Evolutionary conservation across 768 basidiomycete genomes (phyloP), one percentile per base, ranked within the genome.

Genomic region (Pisolithus tinctorius): DNA sequence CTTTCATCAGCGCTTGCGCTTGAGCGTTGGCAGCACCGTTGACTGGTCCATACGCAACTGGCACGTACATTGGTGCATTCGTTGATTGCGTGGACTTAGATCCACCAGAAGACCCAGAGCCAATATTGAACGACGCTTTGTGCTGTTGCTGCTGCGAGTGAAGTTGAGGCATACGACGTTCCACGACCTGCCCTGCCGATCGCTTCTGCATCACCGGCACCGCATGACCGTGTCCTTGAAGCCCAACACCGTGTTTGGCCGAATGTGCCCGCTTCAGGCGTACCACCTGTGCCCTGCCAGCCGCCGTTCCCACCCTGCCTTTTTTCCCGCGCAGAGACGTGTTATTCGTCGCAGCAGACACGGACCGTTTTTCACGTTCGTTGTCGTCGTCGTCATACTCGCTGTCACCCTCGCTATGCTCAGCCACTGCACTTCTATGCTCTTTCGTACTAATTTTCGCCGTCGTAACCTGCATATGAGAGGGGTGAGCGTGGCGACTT

Each of bases 101-200:
- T 16, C 78, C 78, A 44, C 76, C 76, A 48, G 81, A 81, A 37
- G 81, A 81, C 52, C 74, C 71, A 16, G 82, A 83, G 2, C 81
- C 82, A 50, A 84, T 75, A 56, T 81, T 80, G 53, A 84, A 82
- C 58, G 70, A 69, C 11, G 71, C 61, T 17, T 64, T 58, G 45
- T 59, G 65, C 50, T 62, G 65, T 36, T 58, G 63, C 14, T 55
- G 60, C 25, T 31, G 45, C 3, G 26, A 48, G 27, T 55, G 58
- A 16, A 44, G 42, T n/a, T 54, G 62, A 3, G 17, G 40, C 2
- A 61, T 56, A 4, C 48, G 60, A 44, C 60, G 64, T 43, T 43
- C 41, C 36, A 4, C 23, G 3, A 48, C 54, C 8, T 62, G 65
- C 30, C 50, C 36, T 44, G 61, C 62, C 17, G 54, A 49, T 57